Evolutionary conservation across 805 yeast species (phyloP).

Genomic region (Metschnikowia henanensis): DNA sequence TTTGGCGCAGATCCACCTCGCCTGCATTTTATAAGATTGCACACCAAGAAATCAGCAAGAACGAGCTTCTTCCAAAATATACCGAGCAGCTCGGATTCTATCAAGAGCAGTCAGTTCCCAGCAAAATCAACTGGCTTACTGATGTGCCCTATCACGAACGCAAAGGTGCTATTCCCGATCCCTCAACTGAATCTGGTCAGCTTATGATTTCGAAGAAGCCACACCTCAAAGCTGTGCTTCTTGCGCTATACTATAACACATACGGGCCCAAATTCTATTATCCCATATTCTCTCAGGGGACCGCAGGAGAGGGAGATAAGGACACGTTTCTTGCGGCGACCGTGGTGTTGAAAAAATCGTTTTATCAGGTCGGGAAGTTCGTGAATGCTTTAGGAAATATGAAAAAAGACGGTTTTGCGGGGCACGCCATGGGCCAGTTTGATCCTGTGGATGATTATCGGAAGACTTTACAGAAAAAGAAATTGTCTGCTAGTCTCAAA

Average conservation of each 20-base stretch:
- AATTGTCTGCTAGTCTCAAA: constrained; percentile 6
- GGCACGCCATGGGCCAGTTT: constrained; percentile 77
- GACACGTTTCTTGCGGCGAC: constrained; percentile 41
- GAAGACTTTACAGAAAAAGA: constrained; percentile 9
- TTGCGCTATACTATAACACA: constrained; percentile 35
- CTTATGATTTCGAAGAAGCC: constrained; percentile 31
- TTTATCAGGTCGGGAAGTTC: constrained; percentile 39
- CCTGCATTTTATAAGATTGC: constrained; percentile 35
- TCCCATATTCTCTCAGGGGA: constrained; percentile 34
- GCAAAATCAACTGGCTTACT: too few species aligned
- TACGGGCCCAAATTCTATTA: constrained; percentile 29
- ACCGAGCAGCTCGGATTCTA: constrained; percentile 19
- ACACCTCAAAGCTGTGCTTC: constrained; percentile 28
- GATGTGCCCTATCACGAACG: constrained; percentile 30
- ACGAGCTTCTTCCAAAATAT: constrained; percentile 30
- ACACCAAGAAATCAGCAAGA: constrained; percentile 28
- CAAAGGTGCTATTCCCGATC: constrained; percentile 28
- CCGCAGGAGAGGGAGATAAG: constrained; percentile 34
- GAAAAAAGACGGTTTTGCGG: constrained; percentile 45
- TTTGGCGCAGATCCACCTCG: constrained; percentile 34
- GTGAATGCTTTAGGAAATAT: constrained; percentile 54
- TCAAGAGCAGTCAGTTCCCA: constrained; percentile 11
- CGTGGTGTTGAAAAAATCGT: constrained; percentile 32
- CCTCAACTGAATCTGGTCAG: constrained; percentile 35
- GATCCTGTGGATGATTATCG: constrained; percentile 63